A percentile compares a stretch with the other conserved stretches of the same genome.
These are phyloP conservation scores for Acrodontium crateriforme DNA, from an alignment of 2,329 filamentous ascomycete genomes.

Conservation along the genomic window DNA sequence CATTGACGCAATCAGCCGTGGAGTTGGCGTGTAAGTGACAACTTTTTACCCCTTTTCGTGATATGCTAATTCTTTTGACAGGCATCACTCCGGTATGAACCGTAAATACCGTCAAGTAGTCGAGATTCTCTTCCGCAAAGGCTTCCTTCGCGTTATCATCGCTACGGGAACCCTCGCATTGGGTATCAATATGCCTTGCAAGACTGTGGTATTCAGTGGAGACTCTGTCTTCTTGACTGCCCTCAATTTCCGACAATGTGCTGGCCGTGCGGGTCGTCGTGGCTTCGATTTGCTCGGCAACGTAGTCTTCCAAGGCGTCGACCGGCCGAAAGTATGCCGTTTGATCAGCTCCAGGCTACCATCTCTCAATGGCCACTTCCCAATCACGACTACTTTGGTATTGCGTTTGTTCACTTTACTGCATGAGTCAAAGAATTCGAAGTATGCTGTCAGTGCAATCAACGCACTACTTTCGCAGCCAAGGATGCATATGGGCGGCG, in stretches of 20 bases:
- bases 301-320: slow-evolving; percentile 60
- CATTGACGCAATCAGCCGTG: slow-evolving; percentile 48
- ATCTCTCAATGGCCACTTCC: slow-evolving; percentile 64
- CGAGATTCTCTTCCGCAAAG: slow-evolving; percentile 61
- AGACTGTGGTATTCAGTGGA: slow-evolving; percentile 63
- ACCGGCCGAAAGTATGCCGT: slow-evolving; percentile 46
- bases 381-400: slow-evolving; percentile 59
- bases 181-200: slow-evolving; percentile 75
- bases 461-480: slow-evolving; percentile 57
- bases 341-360: slow-evolving; percentile 61
- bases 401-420: slow-evolving; percentile 55
- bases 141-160: slow-evolving; percentile 56
- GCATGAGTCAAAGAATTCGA: slow-evolving; percentile 48
- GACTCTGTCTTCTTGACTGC: slow-evolving; percentile 61
- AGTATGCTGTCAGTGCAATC: slow-evolving; percentile 48
- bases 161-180: slow-evolving; percentile 64
- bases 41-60: too few species aligned
- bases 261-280: slow-evolving; percentile 64
- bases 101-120: slow-evolving; percentile 59
- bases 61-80: too few species aligned
- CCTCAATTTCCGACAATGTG: slow-evolving; percentile 62
- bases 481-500: slow-evolving; percentile 55
- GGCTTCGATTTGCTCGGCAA: slow-evolving; percentile 73
- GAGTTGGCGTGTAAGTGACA: slow-evolving; percentile 60
- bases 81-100: slow-evolving; percentile 74